Percentiles rank a stretch among this genome's conserved stretches.
Evolutionary conservation across 2,329 filamentous ascomycete species (phyloP).

Genomic region (Byssochlamys sp.): DNA sequence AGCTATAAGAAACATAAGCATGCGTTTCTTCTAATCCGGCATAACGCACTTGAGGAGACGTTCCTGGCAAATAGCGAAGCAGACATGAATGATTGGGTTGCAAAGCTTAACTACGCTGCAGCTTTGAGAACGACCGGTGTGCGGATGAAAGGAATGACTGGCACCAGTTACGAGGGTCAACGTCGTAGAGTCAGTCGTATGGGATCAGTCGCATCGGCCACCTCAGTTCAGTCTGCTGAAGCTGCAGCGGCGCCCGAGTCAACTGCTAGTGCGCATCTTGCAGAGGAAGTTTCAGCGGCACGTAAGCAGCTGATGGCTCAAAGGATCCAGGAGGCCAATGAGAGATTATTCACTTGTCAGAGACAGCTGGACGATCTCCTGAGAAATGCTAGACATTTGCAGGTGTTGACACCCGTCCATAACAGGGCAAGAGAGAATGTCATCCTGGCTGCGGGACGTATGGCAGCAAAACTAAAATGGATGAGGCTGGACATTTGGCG

Average conservation of each 20-base stretch:
- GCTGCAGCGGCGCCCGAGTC: constrained; percentile 46
- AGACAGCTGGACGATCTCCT: constrained; percentile 74
- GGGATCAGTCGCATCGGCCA: constrained; percentile 46
- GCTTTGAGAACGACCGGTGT: constrained; percentile 88
- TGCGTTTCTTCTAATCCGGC: constrained; percentile 80
- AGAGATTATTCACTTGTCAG: constrained; percentile 62
- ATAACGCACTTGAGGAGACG: constrained; percentile 78
- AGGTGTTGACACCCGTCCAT: constrained; percentile 80
- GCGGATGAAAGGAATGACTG: constrained; percentile 76
- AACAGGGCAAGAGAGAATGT: constrained; percentile 80
- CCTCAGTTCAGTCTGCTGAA: constrained; percentile 56
- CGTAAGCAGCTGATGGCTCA: constrained; percentile 71
- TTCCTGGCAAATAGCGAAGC: constrained; percentile 81
- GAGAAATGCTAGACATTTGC: constrained; percentile 79
- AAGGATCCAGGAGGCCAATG: constrained; percentile 74
- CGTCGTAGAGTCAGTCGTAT: constrained; percentile 52
- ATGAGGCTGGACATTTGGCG: constrained; percentile 89
- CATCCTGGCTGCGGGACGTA: constrained; percentile 70
- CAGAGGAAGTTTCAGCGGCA: constrained; percentile 73
- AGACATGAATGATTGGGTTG: constrained; percentile 94
- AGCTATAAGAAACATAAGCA: constrained; percentile 90
- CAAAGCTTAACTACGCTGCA: constrained; percentile 90
- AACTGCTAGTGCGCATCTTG: constrained; percentile 66
- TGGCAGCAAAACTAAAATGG: constrained; percentile 87
- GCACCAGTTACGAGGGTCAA: constrained; percentile 76